Conservation (phyloP, 495 filamentous ascomycete species). For the Cairneyella variabilis region DNA sequence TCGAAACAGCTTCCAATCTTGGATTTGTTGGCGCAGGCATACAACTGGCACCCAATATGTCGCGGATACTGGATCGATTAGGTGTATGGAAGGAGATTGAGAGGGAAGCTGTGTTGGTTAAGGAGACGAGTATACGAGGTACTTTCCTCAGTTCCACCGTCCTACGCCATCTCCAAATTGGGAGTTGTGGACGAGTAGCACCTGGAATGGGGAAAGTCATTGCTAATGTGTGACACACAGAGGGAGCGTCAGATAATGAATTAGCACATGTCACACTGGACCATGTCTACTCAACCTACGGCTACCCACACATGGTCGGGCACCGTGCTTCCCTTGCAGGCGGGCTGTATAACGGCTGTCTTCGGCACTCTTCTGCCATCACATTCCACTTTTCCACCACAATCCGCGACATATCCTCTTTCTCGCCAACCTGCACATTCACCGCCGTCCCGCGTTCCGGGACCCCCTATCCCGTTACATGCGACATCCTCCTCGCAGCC, state of each 20-base stretch:
- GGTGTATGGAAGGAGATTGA: slow-evolving; percentile 68
- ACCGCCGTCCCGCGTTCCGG: slow-evolving; percentile 53
- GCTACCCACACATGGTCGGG: slow-evolving; percentile 73
- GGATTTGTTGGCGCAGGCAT: slow-evolving; percentile 83
- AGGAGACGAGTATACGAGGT: slow-evolving; percentile 29
- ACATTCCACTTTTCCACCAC: slow-evolving; percentile 64
- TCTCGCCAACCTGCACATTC: slow-evolving; percentile 50
- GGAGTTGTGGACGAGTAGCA: too few species aligned
- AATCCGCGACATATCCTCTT: slow-evolving; percentile 50
- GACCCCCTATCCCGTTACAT: slow-evolving; percentile 50
- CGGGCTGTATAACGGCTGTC: slow-evolving; percentile 62
- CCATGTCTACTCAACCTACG: slow-evolving; percentile 64
- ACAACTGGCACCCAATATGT: slow-evolving; percentile 78
- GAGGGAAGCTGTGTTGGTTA: slow-evolving; percentile 50
- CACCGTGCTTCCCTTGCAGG: slow-evolving; percentile 70
- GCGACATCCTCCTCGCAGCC: slow-evolving; percentile 66
- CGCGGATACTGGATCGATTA: slow-evolving; percentile 64
- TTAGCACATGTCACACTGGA: slow-evolving; percentile 66
- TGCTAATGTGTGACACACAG: slow-evolving; percentile 34
- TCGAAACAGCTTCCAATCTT: slow-evolving; percentile 68
- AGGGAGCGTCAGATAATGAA: slow-evolving; percentile 62
- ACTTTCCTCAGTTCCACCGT: not conserved
- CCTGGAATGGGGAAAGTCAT: too few species aligned
- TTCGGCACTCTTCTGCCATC: slow-evolving; percentile 56
- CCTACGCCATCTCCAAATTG: too few species aligned